Evolutionary conservation across 345 rosid species (phyloP).

Genomic region (Schrenkiella parvula): DNA sequence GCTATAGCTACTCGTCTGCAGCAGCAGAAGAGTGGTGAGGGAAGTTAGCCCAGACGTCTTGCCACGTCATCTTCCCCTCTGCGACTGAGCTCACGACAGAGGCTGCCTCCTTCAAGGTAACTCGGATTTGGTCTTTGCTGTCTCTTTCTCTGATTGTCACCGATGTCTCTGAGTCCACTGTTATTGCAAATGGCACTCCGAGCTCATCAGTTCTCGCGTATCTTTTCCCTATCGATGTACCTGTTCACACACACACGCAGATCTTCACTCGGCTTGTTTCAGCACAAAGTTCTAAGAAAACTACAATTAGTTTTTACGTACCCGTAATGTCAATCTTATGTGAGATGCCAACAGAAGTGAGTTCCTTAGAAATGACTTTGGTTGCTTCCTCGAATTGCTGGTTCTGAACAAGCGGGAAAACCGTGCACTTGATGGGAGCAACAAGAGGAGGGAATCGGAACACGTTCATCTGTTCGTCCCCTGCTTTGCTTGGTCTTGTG

Average conservation of each 20-base stretch:
- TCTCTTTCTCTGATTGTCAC: conserved; percentile 93
- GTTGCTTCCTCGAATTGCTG: conserved; percentile 76
- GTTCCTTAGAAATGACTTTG: conserved; percentile 59
- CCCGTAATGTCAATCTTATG: conserved; percentile 95
- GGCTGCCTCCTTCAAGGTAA: conserved; percentile 60
- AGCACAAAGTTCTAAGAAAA: background rate
- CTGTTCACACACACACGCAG: conserved; percentile 33
- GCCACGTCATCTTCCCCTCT: conserved; percentile 76
- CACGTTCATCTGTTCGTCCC: conserved; percentile 78
- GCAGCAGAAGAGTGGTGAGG: conserved; percentile 71
- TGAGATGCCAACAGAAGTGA: conserved; percentile 74
- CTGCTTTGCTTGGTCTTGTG: conserved; percentile 82
- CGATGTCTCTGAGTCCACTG: conserved; percentile 61
- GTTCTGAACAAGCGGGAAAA: conserved; percentile 90
- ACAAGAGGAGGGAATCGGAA: conserved; percentile 90
- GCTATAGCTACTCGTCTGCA: conserved; percentile 40
- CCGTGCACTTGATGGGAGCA: conserved; percentile 92
- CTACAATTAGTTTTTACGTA: conserved; percentile 3
- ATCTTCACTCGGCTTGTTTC: background rate
- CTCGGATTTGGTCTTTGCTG: conserved; percentile 88
- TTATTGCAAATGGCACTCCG: conserved; percentile 94
- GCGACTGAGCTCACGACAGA: conserved; percentile 55
- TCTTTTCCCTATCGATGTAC: conserved; percentile 89
- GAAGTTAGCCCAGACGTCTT: conserved; percentile 61
- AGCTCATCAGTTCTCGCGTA: conserved; percentile 94